Base-by-base conservation (phyloP, 129 eudicot species). In the Artemisia tridentata region DNA sequence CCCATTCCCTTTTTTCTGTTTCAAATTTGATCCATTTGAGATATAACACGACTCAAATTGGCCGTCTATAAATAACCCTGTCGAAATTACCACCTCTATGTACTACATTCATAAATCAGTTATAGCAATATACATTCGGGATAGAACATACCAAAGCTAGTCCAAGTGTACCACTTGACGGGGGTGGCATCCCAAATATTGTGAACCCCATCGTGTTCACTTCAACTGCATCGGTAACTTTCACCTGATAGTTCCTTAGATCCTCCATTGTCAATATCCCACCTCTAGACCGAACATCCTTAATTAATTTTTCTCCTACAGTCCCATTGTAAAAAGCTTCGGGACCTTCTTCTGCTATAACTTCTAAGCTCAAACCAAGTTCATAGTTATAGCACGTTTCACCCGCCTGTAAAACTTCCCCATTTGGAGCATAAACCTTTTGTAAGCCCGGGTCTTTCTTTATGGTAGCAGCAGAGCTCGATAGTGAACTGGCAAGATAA, bases 121-220 rank as follows among this genome's bases (percentile, higher is more conserved):
- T 21, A 21, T 21, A 0, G 23, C 23, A 21, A 21, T 21, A 21
- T 21, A 21, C 1, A 21, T 23, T 23, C 2, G 2, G 25, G 25
- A 23, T 23, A 20, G 14, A 13, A 75, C 88, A 2, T 59, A 93
- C 99, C 92, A 93, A 62, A 78, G 96, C 72, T 19, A 93, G 74
- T 48, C 99, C 99, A 7, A 90, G 82, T 27, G 97, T 90, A 47
- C 99, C 99, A 75, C 97, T 90, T 45, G 99, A 93, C 0, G 99
- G 99, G 27, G 99, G 84, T 2, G 99, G 99, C 99, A 93, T 90
- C 20, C 99, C 99, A 9, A 85, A 61, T n/a, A 93, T 80, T 19
- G 75, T 82, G 72, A 81, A 90, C 63, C 97, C 99, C 99, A 90
- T 93, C 0, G 84, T 78, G 57, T 85, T 79, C 29, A 93, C 96